Base-by-base conservation (phyloP, 2,329 filamentous ascomycete species). In the Westerdykella aurantiaca region DNA sequence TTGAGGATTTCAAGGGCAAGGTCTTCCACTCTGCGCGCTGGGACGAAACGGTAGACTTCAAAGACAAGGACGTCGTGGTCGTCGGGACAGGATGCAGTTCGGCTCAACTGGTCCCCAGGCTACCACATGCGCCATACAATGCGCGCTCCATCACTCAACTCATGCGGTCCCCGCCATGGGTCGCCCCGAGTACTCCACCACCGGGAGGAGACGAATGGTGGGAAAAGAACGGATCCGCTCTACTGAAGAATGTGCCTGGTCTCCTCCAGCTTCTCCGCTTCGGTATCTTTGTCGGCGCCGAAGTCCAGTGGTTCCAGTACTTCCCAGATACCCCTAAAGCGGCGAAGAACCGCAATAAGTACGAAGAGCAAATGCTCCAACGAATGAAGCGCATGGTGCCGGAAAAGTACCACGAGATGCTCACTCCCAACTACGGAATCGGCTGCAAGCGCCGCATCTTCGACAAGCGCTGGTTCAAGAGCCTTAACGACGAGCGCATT, bases 371-470 rank as follows among this genome's bases (percentile, higher is more conserved):
- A 57, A 72, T 70, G 53, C 46, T 79, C 25, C 44, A 53, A 5
- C 66, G 74, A 37, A 73, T 81, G 69, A 72, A 69, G 45, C 55
- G 60, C 4, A 67, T 60, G 1, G 77, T 76, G 0, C 82, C 82
- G 0, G 66, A 74, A 39, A 76, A 81, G 60, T 85, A 83, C 46
- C 77, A 80, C 48, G 75, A 80, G 23, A 70, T 81, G 6, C 58
- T 85, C 31, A 79, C 79, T 0, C 82, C 82, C 0, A 73, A 83
- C 39, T 85, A 81, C 44, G 71, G 74, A 37, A 62, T 83, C 12
- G 80, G 80, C 1, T 84, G 81, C 65, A 85, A 83, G 64, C 68
- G 82, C n/a, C 72, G 80, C 12, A 76, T 85, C 43, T 76, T 77
- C 42, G 79, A 83, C 46, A 69, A 73, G 2, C 69, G 69, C 1